phyloP scores from a whole-genome alignment of 768 basidiomycete species.

The Pulveroboletus sp. region DNA sequence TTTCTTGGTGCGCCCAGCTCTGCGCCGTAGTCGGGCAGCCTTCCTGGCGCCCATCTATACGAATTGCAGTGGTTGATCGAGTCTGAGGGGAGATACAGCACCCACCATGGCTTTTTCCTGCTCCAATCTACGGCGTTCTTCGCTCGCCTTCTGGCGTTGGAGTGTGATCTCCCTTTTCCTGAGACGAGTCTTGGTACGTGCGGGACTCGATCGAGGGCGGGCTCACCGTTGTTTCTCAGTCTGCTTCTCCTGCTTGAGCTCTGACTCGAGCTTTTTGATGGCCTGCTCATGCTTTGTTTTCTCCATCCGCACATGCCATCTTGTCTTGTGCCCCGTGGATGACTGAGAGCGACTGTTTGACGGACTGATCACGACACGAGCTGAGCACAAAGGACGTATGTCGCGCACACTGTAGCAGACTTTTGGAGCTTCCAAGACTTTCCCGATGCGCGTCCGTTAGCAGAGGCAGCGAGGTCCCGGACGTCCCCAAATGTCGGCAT shows the following conservation, averaged over 20 bases:
- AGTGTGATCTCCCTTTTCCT: constrained; percentile 66
- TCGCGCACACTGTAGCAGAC: constrained; percentile 46
- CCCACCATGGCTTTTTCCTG: constrained; percentile 32
- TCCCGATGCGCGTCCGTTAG: constrained; percentile 63
- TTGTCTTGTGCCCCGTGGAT: constrained; percentile 60
- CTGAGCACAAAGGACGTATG: neutral
- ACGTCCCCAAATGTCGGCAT: constrained; percentile 19
- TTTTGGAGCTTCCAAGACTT: constrained; percentile 63
- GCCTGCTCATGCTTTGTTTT: constrained; percentile 62
- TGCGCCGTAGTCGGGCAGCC: constrained; percentile 67
- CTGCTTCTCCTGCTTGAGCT: constrained; percentile 73
- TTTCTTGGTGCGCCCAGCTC: constrained; percentile 74
- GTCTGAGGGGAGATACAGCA: neutral
- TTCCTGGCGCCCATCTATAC: constrained; percentile 76
- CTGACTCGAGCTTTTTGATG: constrained; percentile 67
- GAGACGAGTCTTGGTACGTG: constrained; percentile 4
- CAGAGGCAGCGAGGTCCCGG: constrained; percentile 46
- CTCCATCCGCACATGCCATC: constrained; percentile 68
- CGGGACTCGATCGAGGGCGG: neutral
- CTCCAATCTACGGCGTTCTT: constrained; percentile 61
- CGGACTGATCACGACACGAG: constrained; percentile 2
- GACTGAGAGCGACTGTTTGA: constrained; percentile 61
- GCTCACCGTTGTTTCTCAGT: constrained; percentile 59
- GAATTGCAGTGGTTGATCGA: neutral
- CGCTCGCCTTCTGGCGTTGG: constrained; percentile 67